Evolutionary conservation across 2,329 filamentous ascomycete species (phyloP), one percentile per base, ranked within the genome.

Genomic region (Colletotrichum truncatum): DNA sequence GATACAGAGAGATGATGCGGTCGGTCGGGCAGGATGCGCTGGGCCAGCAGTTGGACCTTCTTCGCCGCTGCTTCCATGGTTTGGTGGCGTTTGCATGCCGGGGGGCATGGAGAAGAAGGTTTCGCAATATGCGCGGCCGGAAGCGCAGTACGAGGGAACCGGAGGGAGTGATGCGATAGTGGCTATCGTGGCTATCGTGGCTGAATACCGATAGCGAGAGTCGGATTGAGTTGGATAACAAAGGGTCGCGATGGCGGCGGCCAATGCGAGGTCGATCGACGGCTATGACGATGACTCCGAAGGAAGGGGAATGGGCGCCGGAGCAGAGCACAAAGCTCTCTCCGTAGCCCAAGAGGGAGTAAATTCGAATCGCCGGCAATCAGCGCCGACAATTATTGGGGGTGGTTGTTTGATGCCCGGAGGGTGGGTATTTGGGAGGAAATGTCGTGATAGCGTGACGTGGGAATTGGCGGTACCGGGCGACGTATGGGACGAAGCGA

Each of bases 21-120:
- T 72, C 79, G 80, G 64, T 81, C 77, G 68, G 85, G 85, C 68
- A 87, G 76, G 68, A 84, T 80, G 73, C 78, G 78, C 78, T 85
- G 80, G 72, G 81, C 80, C 74, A 87, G 78, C 75, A 77, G 80
- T 76, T 85, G 77, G 77, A 86, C 82, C 78, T 80, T 83, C 79
- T 86, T 85, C 75, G 82, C 83, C 81, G 84, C 84, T 81, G 81
- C 84, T 82, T 87, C 85, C 85, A 88, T 88, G 77, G 78, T 84
- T 80, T 75, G 72, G 72, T 72, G 75, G 73, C 65, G 58, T 62
- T 68, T 49, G 67, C 67, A 69, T 69, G 63, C 67, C 67, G 62
- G 58, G 63, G 53, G 63, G 63, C 58, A 66, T 66, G 63, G 39
- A 64, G 52, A 43, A 25, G 38, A 36, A 46, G 30, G 25, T 28